Conservation (phyloP, 352 stramenopile species). For the Globisporangium mamillatum region DNA sequence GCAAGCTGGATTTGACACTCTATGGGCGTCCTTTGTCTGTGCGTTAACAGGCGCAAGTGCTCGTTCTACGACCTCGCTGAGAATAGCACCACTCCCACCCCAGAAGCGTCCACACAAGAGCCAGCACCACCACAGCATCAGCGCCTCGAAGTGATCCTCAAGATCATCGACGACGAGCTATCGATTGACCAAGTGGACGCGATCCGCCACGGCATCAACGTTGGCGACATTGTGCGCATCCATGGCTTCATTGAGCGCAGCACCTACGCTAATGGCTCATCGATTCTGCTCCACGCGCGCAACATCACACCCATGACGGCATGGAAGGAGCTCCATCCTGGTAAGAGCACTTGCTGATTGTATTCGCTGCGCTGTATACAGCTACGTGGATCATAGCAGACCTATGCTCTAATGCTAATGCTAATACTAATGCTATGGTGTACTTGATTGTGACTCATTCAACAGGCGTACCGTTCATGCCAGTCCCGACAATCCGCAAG, state of each 20-base stretch:
- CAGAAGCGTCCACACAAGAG: not conserved
- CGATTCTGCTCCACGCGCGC: slow-evolving; percentile 44
- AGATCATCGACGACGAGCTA: slow-evolving; percentile 68
- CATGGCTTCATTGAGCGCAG: slow-evolving; percentile 57
- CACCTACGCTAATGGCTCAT: not conserved
- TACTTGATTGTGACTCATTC: not conserved
- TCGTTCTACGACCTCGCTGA: slow-evolving; percentile 73
- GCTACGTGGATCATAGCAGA: not conserved
- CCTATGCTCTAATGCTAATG: not conserved
- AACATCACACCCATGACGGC: slow-evolving; percentile 33
- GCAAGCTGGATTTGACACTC: not conserved
- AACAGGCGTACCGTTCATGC: slow-evolving; percentile 52
- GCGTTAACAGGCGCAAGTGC: slow-evolving; percentile 46
- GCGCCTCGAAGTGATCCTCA: slow-evolving; percentile 73
- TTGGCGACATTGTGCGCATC: slow-evolving; percentile 67
- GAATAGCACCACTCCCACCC: not conserved
- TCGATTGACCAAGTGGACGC: slow-evolving; percentile 56
- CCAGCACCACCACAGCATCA: slow-evolving; percentile 20
- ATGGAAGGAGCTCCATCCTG: slow-evolving; percentile 59
- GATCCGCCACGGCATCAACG: slow-evolving; percentile 59
- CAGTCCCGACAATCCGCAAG: slow-evolving; percentile 38
- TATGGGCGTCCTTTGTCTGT: not conserved
- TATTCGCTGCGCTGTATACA: not conserved
- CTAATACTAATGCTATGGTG: not conserved
- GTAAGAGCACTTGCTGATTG: slow-evolving; percentile 9